Base-by-base conservation (phyloP, 2,329 filamentous ascomycete genomes). In the Ceratocystis huliohia region DNA sequence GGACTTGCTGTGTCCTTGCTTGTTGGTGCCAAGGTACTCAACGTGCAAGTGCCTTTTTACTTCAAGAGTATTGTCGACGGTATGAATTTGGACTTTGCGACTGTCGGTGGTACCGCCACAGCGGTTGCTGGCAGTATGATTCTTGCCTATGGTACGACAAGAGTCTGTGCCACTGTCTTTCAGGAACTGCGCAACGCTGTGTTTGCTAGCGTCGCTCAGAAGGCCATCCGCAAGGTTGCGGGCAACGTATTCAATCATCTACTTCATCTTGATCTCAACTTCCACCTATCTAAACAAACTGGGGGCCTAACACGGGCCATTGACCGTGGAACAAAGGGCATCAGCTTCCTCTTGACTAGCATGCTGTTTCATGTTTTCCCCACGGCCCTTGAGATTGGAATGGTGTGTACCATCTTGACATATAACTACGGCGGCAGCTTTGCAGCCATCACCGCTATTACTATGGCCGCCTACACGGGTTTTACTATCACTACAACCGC, bases 311-410 rank as follows among this genome's bases (percentile, higher is more conserved):
- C 93, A 1, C 82, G 94, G 70, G 94, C 95, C 28, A 94, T 99
- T 69, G 95, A 99, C 74, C 86, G 95, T 69, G 94, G 94, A 73
- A 99, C 94, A 22, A 99, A 99, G 77, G 95, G 94, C 69, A 99
- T 99, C 74, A 96, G 91, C 79, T 99, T 97, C 75, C 76, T 99
- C 70, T 80, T 99, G 69, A 96, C 91, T 0, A 96, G 92, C 71
- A 99, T 99, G 93, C 91, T 99, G 37, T 97, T 99, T 72, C 94
- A 99, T 74, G 88, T 99, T 67, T 83, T 97, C 17, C 94, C 94
- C 0, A 99, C 93, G 0, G 89, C 91, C 0, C 78, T 99, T 41
- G 94, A 99, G 74, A 99, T 99, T 69, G 85, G 87, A 68, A 87
- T 99, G 81, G 94, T 99, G 0, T 99, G 94, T 74, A 91, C 92